phyloP scores from a whole-genome alignment of 2,329 filamentous ascomycete genomes.

The Ciborinia camelliae region DNA sequence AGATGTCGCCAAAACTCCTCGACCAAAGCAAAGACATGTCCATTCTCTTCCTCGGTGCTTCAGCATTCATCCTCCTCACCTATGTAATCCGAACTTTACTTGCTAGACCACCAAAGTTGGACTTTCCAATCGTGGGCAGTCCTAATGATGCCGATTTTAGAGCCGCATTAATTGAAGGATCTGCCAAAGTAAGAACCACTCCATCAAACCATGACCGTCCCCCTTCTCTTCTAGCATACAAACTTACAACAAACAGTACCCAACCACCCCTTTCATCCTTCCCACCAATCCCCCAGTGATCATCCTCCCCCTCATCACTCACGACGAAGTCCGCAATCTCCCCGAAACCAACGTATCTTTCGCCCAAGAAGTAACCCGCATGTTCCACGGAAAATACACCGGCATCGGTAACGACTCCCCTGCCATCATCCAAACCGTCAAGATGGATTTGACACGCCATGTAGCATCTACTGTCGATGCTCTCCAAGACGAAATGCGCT shows the following conservation, averaged over 20 bases:
- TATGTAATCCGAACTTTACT: not conserved
- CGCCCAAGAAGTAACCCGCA: not conserved
- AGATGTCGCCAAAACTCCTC: not conserved
- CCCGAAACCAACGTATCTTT: not conserved
- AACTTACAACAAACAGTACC: not conserved
- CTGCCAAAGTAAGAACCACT: not conserved
- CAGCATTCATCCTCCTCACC: not conserved
- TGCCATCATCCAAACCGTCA: slow-evolving; percentile 25
- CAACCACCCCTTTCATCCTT: not conserved
- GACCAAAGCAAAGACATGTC: not conserved
- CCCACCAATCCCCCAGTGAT: not conserved
- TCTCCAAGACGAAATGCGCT: slow-evolving; percentile 32
- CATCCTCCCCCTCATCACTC: not conserved
- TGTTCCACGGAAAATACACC: not conserved
- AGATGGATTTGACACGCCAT: slow-evolving; percentile 29
- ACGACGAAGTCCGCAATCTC: not conserved
- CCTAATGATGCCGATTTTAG: not conserved
- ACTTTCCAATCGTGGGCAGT: not conserved
- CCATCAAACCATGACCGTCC: not conserved
- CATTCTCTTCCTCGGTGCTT: not conserved
- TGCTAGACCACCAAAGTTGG: not conserved
- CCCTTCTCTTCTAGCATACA: not conserved
- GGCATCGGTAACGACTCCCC: not conserved
- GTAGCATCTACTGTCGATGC: slow-evolving; percentile 23
- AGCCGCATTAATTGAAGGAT: not conserved